Evolutionary conservation across 78 protist genomes (phyloP).

Genomic region (Dictyostelium brefeldianum): DNA sequence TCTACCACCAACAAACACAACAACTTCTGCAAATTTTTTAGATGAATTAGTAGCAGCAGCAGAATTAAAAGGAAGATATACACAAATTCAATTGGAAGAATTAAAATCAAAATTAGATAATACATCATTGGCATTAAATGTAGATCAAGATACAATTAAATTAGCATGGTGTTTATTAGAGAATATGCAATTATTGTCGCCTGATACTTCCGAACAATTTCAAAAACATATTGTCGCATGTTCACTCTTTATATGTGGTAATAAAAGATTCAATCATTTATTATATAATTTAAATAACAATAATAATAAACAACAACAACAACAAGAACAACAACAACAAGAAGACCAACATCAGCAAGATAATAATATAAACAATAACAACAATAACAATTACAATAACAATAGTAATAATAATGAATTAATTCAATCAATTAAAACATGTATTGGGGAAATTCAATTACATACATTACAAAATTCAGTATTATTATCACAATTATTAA

Average conservation of each 20-base stretch:
- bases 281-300: not conserved
- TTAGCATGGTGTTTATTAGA: conserved; percentile 33
- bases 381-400: not conserved
- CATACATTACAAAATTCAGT: conserved; percentile 15
- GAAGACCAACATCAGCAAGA: not conserved
- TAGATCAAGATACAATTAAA: conserved; percentile 22
- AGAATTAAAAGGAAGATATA: conserved; percentile 17
- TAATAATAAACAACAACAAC: not conserved
- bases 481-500: conserved; percentile 40
- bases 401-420: conserved; percentile 1
- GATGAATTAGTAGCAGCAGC: conserved; percentile 77
- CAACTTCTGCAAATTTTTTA: not conserved
- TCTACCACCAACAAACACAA: too few relatives aligned
- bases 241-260: conserved; percentile 56
- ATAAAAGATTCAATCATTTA: conserved; percentile 29
- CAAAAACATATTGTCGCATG: conserved; percentile 31
- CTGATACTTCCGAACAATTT: conserved; percentile 23
- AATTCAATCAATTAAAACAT: not conserved
- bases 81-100: not conserved
- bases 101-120: conserved; percentile 7
- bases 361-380: not conserved
- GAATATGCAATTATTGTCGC: conserved; percentile 36
- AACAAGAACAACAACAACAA: not conserved
- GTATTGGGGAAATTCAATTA: not conserved
- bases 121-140: conserved; percentile 31